Evolutionary conservation across 83 land plant species (phyloP).

Genomic region (Picea engelmannii): DNA sequence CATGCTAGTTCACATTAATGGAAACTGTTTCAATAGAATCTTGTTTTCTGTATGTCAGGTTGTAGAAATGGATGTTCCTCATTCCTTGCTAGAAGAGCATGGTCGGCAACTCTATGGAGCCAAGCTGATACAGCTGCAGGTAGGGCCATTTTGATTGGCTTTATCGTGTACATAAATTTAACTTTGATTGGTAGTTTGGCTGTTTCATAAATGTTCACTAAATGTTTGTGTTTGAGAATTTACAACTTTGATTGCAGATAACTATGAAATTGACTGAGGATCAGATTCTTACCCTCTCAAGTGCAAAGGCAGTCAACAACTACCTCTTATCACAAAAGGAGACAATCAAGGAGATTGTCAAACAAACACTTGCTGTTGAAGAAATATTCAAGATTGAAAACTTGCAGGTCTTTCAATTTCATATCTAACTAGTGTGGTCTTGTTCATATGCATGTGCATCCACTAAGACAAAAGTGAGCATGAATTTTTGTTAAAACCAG

Average conservation of each 20-base stretch:
- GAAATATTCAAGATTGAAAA: slow-evolving; percentile 70
- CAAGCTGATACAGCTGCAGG: slow-evolving; percentile 63
- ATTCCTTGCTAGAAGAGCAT: slow-evolving; percentile 69
- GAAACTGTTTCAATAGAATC: not conserved
- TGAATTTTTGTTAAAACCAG: not conserved
- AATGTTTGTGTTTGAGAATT: not conserved
- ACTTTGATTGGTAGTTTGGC: not conserved
- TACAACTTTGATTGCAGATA: slow-evolving; percentile 30
- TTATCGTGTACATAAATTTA: not conserved
- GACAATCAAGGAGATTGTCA: slow-evolving; percentile 43
- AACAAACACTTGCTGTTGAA: slow-evolving; percentile 68
- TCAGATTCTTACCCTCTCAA: slow-evolving; percentile 56
- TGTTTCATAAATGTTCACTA: not conserved
- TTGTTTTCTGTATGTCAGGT: slow-evolving; percentile 27
- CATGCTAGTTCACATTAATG: not conserved
- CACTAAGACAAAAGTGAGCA: not conserved
- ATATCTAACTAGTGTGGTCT: not conserved
- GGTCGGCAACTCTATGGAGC: slow-evolving; percentile 76
- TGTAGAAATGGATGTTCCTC: slow-evolving; percentile 70
- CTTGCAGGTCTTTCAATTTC: slow-evolving; percentile 44
- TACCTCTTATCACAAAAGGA: slow-evolving; percentile 54
- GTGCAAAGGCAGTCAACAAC: slow-evolving; percentile 59
- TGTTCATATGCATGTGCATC: not conserved
- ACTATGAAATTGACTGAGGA: slow-evolving; percentile 47
- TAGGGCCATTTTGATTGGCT: not conserved